Evolutionary conservation across 805 yeast species (phyloP).

Genomic region (Blastobotrys terrestris): DNA sequence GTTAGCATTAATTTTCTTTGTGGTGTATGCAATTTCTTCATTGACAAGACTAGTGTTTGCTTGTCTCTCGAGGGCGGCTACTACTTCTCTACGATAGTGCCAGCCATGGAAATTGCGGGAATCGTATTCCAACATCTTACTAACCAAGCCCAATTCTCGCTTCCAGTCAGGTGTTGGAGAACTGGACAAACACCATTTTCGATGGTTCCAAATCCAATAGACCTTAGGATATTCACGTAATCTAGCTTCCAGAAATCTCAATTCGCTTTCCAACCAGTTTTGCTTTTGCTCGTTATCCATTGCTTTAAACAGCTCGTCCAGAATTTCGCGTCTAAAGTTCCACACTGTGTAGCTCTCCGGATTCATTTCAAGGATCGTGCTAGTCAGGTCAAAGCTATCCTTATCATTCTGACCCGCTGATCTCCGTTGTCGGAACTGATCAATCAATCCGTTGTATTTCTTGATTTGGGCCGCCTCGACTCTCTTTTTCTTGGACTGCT

Average conservation of each 20-base stretch:
- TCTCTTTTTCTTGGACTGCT: constrained; percentile 42
- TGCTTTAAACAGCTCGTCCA: constrained; percentile 32
- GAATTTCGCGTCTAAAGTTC: constrained; percentile 80
- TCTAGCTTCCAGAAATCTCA: constrained; percentile 51
- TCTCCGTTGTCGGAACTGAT: constrained; percentile 36
- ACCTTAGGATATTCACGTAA: constrained; percentile 74
- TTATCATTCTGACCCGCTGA: constrained; percentile 27
- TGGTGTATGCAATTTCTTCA: constrained; percentile 70
- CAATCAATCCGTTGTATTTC: constrained; percentile 44
- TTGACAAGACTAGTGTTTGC: constrained; percentile 30
- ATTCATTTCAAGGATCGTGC: constrained; percentile 53
- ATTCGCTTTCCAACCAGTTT: constrained; percentile 46
- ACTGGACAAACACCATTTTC: constrained; percentile 69
- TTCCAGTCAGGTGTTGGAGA: constrained; percentile 56
- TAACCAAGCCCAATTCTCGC: constrained; percentile 64
- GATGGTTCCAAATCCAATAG: constrained; percentile 95
- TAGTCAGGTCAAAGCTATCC: constrained; percentile 47
- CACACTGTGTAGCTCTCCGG: constrained; percentile 88
- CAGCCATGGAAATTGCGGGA: constrained; percentile 91
- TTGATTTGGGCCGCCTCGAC: constrained; percentile 58
- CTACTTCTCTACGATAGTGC: constrained; percentile 81
- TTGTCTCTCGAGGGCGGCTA: constrained; percentile 29
- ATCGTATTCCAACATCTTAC: constrained; percentile 62
- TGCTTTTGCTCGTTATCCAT: constrained; percentile 20
- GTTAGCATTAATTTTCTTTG: constrained; percentile 68